Evolutionary conservation across 1,284 basidiomycete species (phyloP), one percentile per base, ranked within the genome.

Genomic region (Athelia sp.): DNA sequence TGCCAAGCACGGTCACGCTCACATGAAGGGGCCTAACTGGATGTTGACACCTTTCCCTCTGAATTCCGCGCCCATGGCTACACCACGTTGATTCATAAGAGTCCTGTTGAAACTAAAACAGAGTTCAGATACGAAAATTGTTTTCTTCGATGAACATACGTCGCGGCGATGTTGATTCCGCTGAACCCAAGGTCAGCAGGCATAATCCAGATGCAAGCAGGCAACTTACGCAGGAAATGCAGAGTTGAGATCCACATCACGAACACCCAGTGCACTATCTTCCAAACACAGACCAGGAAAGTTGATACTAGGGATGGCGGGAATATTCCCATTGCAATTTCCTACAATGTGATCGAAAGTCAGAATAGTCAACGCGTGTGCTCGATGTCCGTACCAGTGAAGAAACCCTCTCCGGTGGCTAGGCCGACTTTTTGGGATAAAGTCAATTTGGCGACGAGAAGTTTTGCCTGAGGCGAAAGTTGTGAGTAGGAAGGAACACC

Each of bases 211-310:
- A n/a, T n/a, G 18, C 4, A 8, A 26, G 21, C 19, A 44, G 29
- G 36, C 10, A 14, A 58, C 74, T 58, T 57, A 81, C 78, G 85
- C 77, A 6, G 88, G 86, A 66, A 90, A 90, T 2, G 76, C 82
- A 19, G 82, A 82, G 6, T 79, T 75, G 17, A 69, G 62, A 59
- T 86, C 82, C 0, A 79, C 76, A 55, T 76, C 76, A 48, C 87
- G 74, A 21, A 89, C 78, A 11, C 87, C 87, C 8, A 81, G 65
- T 2, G 78, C 77, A 47, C 76, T 72, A 52, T 82, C 79, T 67
- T 82, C 68, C 3, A 90, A 69, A 61, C 88, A 92, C 22, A 90
- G 69, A 0, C 87, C 87, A 1, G 76, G 74, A 65, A 86, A 90
- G 36, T 72, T 71, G 51, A 84, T 79, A 1, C 74, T 71, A 0